Evolutionary conservation across 78 protist species (phyloP), one percentile per base, ranked within the genome.

Genomic region (Salpingoeca rosetta): DNA sequence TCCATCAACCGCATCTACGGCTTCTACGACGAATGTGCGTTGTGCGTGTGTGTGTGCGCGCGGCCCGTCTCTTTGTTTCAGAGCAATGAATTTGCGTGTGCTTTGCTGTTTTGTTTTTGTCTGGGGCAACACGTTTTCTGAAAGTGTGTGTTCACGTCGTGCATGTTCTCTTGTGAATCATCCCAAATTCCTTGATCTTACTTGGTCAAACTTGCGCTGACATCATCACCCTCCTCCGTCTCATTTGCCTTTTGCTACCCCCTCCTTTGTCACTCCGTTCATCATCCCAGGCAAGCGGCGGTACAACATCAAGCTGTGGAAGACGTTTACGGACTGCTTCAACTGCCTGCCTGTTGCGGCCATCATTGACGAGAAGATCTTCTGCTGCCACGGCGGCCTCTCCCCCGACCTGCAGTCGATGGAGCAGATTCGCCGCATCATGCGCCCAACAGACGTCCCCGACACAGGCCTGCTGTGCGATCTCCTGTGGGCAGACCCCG

Each of bases 361-460:
- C 27, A 87, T 96, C 87, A 93, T 98, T 2, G 99, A 96, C 85
- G 99, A 97, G 76, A 96, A 95, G 92, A 97, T 97, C 79, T 91
- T 97, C 78, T 97, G 99, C 94, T 93, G 92, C 91, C 99, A 98
- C 86, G 99, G 99, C 41, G 99, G 99, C 79, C 93, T 98, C n/a
- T 94, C 98, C 3, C 99, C 99, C 25, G 99, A 98, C 91, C 97
- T 98, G 40, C 82, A 92, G 51, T 44, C 89, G 37, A 85, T 96
- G 95, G 96, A 94, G 2, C 98, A 97, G 83, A 92, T 99, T 81
- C 40, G 93, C 37, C 86, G 95, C 38, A 87, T 97, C 86, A 80
- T 82, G 81, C 89, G 99, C 12, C 99, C 99, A 7, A 95, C 98
- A 7, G 98, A 97, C 41, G 98, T 99, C 0, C 99, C 99, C n/a